A percentile compares a stretch with the other conserved stretches of the same genome.
These are phyloP conservation scores for Pestalotiopsis sp. DNA, from an alignment of 2,329 filamentous ascomycete genomes.

Conservation along the genomic window DNA sequence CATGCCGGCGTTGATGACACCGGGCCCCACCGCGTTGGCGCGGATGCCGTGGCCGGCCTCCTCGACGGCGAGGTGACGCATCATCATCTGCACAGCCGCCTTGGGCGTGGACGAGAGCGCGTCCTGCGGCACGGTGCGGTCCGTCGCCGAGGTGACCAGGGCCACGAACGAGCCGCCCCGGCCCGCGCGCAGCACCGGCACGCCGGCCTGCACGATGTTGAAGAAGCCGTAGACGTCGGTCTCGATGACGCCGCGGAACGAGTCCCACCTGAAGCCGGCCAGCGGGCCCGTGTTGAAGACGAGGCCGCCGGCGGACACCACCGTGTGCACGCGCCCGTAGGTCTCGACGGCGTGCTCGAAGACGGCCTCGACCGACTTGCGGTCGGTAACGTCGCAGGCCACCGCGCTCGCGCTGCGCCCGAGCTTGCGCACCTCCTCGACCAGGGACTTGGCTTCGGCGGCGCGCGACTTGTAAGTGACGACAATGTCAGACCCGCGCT, in stretches of 20 bases:
- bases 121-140: slow-evolving; percentile 9
- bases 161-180: slow-evolving; percentile 11
- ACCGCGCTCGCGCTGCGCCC: slow-evolving; percentile 11
- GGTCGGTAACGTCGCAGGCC: slow-evolving; percentile 10
- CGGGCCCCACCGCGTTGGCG: slow-evolving; percentile 14
- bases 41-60: slow-evolving; percentile 12
- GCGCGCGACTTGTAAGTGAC: slow-evolving; percentile 12
- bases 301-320: slow-evolving; percentile 11
- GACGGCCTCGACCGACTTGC: slow-evolving; percentile 11
- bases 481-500: slow-evolving; percentile 12
- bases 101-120: slow-evolving; percentile 14
- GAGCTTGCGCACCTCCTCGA: slow-evolving; percentile 5
- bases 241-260: slow-evolving; percentile 13
- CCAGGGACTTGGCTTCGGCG: slow-evolving; percentile 12
- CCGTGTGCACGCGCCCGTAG: slow-evolving; percentile 11
- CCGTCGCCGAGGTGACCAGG: slow-evolving; percentile 5
- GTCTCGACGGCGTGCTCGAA: slow-evolving; percentile 10
- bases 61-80: slow-evolving; percentile 13
- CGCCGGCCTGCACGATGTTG: slow-evolving; percentile 13
- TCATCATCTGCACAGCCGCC: slow-evolving; percentile 10
- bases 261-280: not conserved
- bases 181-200: slow-evolving; percentile 1
- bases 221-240: slow-evolving; percentile 13
- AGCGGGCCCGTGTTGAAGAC: slow-evolving; percentile 9
- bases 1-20: slow-evolving; percentile 13